Percentiles rank a stretch among this genome's conserved stretches.
These are phyloP conservation scores for Talaromyces liani DNA, from an alignment of 495 filamentous ascomycete genomes.

Conservation along the genomic window DNA sequence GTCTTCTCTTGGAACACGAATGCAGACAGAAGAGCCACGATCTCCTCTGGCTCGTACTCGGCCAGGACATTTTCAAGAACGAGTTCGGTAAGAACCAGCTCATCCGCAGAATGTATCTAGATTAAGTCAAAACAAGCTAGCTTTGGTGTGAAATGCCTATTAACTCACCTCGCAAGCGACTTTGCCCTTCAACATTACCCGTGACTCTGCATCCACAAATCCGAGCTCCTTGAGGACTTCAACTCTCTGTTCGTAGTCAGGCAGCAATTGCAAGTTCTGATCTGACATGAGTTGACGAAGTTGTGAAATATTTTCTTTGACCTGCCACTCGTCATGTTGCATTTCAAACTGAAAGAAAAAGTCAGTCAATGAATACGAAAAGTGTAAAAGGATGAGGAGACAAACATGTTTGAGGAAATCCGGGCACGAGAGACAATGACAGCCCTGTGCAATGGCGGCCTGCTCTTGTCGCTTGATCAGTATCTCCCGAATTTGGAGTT, in stretches of 20 bases:
- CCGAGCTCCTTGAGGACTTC: slow-evolving; percentile 81
- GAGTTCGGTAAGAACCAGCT: slow-evolving; percentile 93
- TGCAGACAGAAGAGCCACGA: slow-evolving; percentile 84
- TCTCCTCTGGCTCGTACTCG: slow-evolving; percentile 92
- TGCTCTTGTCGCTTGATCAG: slow-evolving; percentile 59
- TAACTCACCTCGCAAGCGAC: slow-evolving; percentile 76
- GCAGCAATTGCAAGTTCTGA: slow-evolving; percentile 93
- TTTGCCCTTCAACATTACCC: slow-evolving; percentile 93
- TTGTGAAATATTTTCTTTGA: slow-evolving; percentile 81
- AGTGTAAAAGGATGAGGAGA: background rate
- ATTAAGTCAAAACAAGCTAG: background rate
- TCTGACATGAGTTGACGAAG: slow-evolving; percentile 85
- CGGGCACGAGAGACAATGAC: slow-evolving; percentile 57
- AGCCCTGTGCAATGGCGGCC: slow-evolving; percentile 47
- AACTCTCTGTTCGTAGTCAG: slow-evolving; percentile 94
- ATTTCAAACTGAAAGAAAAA: slow-evolving; percentile 60
- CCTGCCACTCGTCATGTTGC: slow-evolving; percentile 90
- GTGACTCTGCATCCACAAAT: slow-evolving; percentile 76
- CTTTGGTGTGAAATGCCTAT: background rate
- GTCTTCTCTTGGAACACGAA: slow-evolving; percentile 99
- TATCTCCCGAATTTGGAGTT: slow-evolving; percentile 65
- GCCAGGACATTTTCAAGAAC: slow-evolving; percentile 94
- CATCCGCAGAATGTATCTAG: slow-evolving; percentile 88
- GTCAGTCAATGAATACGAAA: background rate
- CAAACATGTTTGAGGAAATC: slow-evolving; percentile 74